Evolutionary conservation across 306 rosid species (phyloP).

Genomic region (Cotoneaster glaucophyllus): DNA sequence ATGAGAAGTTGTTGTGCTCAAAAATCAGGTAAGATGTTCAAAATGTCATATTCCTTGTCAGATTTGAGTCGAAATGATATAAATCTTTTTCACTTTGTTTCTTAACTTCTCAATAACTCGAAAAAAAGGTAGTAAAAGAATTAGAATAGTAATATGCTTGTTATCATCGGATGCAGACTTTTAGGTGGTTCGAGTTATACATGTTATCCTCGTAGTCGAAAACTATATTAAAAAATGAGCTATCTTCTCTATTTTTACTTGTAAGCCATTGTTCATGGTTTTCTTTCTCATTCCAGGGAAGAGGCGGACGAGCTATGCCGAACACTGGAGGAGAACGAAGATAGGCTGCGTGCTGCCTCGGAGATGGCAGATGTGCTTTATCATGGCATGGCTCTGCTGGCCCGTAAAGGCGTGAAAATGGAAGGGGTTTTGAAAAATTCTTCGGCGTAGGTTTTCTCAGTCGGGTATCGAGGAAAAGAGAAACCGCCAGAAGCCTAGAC

Average conservation of each 20-base stretch:
- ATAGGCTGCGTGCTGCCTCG: slow-evolving; percentile 56
- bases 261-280: background rate
- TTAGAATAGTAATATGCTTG: background rate
- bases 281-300: slow-evolving; percentile 41
- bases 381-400: slow-evolving; percentile 70
- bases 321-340: slow-evolving; percentile 68
- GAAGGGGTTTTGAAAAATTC: slow-evolving; percentile 76
- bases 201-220: background rate
- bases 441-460: slow-evolving; percentile 71
- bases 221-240: background rate
- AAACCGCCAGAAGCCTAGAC: slow-evolving; percentile 29
- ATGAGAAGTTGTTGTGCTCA: slow-evolving; percentile 58
- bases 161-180: background rate
- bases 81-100: background rate
- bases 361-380: slow-evolving; percentile 84
- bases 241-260: background rate
- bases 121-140: background rate
- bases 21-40: slow-evolving; percentile 51
- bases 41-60: background rate
- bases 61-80: background rate
- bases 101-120: background rate
- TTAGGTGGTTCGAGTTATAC: too few relatives aligned
- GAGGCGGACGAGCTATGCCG: slow-evolving; percentile 77
- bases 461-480: slow-evolving; percentile 81
- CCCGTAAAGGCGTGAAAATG: slow-evolving; percentile 54